A percentile compares a stretch with the other conserved stretches of the same genome.
phyloP scores from a whole-genome alignment of 2,329 filamentous ascomycete species.

The Aurifilum marmelostoma region DNA sequence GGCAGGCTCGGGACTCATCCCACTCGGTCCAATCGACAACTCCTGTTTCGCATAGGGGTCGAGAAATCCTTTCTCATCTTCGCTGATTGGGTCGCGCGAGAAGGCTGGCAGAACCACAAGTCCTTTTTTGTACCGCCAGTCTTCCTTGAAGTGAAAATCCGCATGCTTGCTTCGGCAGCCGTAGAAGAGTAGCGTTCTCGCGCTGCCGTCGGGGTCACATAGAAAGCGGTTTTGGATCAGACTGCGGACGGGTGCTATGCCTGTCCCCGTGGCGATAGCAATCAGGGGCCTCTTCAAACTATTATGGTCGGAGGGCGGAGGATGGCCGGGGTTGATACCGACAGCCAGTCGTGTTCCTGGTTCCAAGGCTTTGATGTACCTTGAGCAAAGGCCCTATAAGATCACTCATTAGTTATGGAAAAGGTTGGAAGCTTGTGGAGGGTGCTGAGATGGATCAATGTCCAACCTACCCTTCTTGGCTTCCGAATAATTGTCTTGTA shows the following conservation, averaged over 20 bases:
- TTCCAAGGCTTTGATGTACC: conserved; percentile 73
- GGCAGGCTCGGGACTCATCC: conserved; percentile 5
- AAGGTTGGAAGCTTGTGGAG: not conserved
- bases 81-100: conserved; percentile 46
- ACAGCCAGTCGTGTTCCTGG: conserved; percentile 63
- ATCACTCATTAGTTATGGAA: not conserved
- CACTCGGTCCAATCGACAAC: not conserved
- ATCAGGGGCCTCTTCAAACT: conserved; percentile 62
- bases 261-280: conserved; percentile 83
- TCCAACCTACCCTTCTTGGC: conserved; percentile 59
- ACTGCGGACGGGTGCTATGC: conserved; percentile 80
- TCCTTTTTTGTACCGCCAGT: conserved; percentile 60
- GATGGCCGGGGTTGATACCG: conserved; percentile 57
- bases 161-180: conserved; percentile 75
- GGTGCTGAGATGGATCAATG: not conserved
- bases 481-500: conserved; percentile 87
- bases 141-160: conserved; percentile 81
- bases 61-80: conserved; percentile 9
- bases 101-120: conserved; percentile 50
- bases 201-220: conserved; percentile 38
- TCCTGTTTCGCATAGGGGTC: conserved; percentile 20
- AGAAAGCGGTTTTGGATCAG: conserved; percentile 73
- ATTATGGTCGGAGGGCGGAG: conserved; percentile 45
- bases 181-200: conserved; percentile 70
- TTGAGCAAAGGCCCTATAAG: conserved; percentile 75